phyloP scores from a whole-genome alignment of 164 flowering plant genomes.

The Magnolia kwangsiensis region DNA sequence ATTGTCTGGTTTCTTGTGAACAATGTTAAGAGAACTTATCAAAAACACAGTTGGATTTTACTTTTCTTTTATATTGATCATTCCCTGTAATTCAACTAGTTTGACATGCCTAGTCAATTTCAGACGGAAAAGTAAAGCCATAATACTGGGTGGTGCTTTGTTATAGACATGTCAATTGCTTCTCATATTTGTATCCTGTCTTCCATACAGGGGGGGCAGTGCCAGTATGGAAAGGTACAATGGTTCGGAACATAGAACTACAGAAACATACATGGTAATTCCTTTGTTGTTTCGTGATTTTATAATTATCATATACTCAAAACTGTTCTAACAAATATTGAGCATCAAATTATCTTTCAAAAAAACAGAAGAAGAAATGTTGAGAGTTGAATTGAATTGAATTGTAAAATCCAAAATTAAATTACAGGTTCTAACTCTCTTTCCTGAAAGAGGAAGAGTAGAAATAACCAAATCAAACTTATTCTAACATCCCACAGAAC shows the following conservation, averaged over 20 bases:
- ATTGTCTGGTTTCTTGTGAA: neutral
- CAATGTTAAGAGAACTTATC: neutral
- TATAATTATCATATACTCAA: neutral
- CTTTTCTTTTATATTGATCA: neutral
- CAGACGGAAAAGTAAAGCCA: neutral
- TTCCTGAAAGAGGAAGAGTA: too few relatives aligned
- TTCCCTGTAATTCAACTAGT: neutral
- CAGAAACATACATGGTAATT: slow-evolving; percentile 43
- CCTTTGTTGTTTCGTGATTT: neutral
- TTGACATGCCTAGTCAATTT: neutral
- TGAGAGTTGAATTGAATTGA: too few relatives aligned
- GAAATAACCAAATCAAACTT: too few relatives aligned
- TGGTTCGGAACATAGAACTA: slow-evolving; percentile 38
- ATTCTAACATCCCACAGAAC: too few relatives aligned
- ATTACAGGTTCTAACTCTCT: too few relatives aligned
- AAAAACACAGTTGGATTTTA: neutral
- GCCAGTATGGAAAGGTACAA: slow-evolving; percentile 43
- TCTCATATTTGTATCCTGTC: slow-evolving; percentile 6
- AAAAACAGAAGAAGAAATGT: too few relatives aligned
- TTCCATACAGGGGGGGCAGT: slow-evolving; percentile 41
- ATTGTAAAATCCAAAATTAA: too few relatives aligned
- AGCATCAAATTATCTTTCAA: too few relatives aligned
- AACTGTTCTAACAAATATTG: neutral
- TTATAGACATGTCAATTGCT: slow-evolving; percentile 1
- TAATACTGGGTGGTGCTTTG: neutral